Percentiles rank a stretch among this genome's conserved stretches.
phyloP scores from a whole-genome alignment of 768 basidiomycete species.

The Hortiboletus campestris region DNA sequence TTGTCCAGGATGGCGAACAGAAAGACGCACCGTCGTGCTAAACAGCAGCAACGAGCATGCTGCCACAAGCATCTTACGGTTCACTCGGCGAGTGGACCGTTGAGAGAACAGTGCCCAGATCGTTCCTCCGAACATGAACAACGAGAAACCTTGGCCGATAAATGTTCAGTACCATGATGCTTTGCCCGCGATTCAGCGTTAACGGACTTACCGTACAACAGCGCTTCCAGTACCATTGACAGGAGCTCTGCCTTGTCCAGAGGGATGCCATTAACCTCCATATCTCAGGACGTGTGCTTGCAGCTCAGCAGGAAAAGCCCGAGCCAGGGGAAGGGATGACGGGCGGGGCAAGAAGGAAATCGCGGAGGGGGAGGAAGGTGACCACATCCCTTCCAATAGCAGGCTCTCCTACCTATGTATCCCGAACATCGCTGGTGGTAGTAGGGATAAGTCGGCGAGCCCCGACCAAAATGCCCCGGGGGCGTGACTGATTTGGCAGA shows the following conservation, averaged over 20 bases:
- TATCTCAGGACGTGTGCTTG: background rate
- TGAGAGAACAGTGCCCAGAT: constrained; percentile 23
- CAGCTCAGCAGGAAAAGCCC: background rate
- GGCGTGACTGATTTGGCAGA: background rate
- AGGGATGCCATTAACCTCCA: constrained; percentile 1
- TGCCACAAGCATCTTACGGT: constrained; percentile 20
- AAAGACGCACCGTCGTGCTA: constrained; percentile 29
- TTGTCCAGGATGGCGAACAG: background rate
- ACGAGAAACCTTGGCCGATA: constrained; percentile 30
- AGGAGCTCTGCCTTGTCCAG: constrained; percentile 23
- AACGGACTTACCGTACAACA: constrained; percentile 17
- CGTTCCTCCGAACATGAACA: constrained; percentile 35
- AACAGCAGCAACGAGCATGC: constrained; percentile 29
- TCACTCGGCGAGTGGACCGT: constrained; percentile 8
- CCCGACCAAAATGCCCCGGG: no score
- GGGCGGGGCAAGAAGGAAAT: no score
- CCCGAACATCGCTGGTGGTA: background rate
- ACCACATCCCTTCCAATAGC: background rate
- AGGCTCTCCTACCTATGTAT: background rate
- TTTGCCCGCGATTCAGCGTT: background rate
- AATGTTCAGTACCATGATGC: background rate
- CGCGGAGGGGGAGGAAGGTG: no score
- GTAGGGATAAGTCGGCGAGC: background rate
- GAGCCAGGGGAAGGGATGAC: background rate
- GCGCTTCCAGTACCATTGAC: constrained; percentile 16